Conservation (phyloP, 306 rosid genomes). For the Cicer yamashitae region DNA sequence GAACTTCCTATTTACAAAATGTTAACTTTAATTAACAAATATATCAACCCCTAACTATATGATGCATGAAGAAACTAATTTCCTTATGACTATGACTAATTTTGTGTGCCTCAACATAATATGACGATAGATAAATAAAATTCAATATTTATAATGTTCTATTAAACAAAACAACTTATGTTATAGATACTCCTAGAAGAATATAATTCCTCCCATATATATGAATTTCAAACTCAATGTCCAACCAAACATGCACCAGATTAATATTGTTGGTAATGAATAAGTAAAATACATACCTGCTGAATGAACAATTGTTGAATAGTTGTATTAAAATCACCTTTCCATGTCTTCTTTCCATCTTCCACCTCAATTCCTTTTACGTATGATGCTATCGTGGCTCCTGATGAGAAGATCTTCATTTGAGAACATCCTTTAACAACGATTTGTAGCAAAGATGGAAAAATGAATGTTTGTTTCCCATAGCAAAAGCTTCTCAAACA, state of each 20-base stretch:
- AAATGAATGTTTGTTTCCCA: neutral
- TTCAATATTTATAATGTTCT: too few relatives aligned
- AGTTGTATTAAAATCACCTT: neutral
- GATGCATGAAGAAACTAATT: too few relatives aligned
- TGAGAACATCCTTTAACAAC: neutral
- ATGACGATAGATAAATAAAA: too few relatives aligned
- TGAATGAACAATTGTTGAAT: neutral
- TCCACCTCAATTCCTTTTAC: neutral
- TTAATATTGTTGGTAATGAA: too few relatives aligned
- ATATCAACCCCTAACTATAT: neutral
- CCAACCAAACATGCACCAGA: too few relatives aligned
- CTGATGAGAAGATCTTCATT: neutral
- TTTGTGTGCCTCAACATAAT: too few relatives aligned
- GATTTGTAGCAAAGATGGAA: neutral
- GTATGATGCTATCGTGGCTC: neutral
- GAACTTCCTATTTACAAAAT: neutral
- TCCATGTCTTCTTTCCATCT: neutral
- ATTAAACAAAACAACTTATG: too few relatives aligned
- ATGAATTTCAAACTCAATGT: too few relatives aligned
- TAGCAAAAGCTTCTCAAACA: neutral
- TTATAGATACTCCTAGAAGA: too few relatives aligned
- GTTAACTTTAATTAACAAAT: neutral
- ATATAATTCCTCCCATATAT: too few relatives aligned
- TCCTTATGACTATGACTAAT: too few relatives aligned
- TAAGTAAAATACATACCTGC: neutral